These are phyloP conservation scores for Aureobasidium melanogenum DNA, from an alignment of 2,329 filamentous ascomycete genomes.

Conservation along the genomic window DNA sequence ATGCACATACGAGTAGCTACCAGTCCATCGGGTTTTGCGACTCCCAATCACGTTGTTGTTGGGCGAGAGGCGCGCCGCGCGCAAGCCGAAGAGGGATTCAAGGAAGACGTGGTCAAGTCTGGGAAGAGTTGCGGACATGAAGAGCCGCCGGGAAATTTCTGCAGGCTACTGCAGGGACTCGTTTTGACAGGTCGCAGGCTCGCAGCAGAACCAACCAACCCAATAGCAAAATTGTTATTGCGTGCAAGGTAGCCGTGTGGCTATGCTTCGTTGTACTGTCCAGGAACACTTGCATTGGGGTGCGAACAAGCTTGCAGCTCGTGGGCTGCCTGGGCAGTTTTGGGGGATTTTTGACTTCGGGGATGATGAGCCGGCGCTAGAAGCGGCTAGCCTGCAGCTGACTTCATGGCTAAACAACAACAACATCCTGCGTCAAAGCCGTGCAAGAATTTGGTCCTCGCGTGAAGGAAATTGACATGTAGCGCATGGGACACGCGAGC, in stretches of 20 bases:
- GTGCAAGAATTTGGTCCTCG: not conserved
- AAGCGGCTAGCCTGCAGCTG: not conserved
- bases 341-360: not conserved
- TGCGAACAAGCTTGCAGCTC: not conserved
- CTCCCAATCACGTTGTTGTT: not conserved
- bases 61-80: not conserved
- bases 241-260: not conserved
- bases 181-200: not conserved
- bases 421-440: not conserved
- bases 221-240: not conserved
- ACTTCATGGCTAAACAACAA: not conserved
- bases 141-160: not conserved
- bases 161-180: not conserved
- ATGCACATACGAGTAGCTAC: not conserved
- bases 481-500: not conserved
- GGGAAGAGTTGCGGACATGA: not conserved
- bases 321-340: not conserved
- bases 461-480: constrained; percentile 4
- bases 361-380: not conserved
- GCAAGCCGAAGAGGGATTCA: not conserved
- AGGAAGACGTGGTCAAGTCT: not conserved
- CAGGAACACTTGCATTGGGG: not conserved
- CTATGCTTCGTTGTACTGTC: not conserved
- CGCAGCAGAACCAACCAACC: not conserved
- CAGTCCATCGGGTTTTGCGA: not conserved